Percentiles rank a stretch among this genome's conserved stretches.
Evolutionary conservation across 1,284 basidiomycete species (phyloP).

Genomic region (Ustilago xerochloae): DNA sequence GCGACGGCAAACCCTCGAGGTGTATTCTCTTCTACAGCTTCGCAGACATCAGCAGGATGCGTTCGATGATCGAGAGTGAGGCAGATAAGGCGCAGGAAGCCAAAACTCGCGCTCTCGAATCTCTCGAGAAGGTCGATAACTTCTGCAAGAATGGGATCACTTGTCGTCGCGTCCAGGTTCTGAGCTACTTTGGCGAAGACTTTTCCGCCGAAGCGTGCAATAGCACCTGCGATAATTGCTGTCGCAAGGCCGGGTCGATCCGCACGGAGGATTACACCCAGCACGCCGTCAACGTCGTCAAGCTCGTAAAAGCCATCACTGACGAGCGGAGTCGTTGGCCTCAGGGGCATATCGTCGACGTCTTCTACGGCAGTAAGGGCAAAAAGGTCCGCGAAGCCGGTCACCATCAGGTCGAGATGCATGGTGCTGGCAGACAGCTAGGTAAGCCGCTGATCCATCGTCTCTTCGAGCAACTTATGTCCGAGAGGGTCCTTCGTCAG

Average conservation of each 20-base stretch:
- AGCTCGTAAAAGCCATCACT: conserved; percentile 73
- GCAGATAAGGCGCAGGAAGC: conserved; percentile 72
- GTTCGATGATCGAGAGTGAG: conserved; percentile 74
- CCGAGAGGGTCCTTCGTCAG: conserved; percentile 70
- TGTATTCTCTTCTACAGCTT: conserved; percentile 72
- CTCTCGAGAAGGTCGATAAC: conserved; percentile 74
- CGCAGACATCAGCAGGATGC: conserved; percentile 72
- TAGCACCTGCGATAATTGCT: conserved; percentile 81
- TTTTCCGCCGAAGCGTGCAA: conserved; percentile 75
- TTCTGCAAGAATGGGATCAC: conserved; percentile 85
- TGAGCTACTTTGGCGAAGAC: conserved; percentile 77
- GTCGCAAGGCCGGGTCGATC: conserved; percentile 27
- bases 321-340: conserved; percentile 70
- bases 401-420: conserved; percentile 72
- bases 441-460: conserved; percentile 74
- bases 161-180: conserved; percentile 85
- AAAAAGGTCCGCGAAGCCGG: conserved; percentile 72
- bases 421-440: conserved; percentile 74
- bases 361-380: conserved; percentile 76
- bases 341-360: conserved; percentile 72
- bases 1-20: conserved; percentile 75
- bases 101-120: conserved; percentile 74
- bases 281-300: conserved; percentile 72
- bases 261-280: conserved; percentile 72
- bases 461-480: conserved; percentile 74